phyloP scores from a whole-genome alignment of 768 basidiomycete species.

The Cystofilobasidium macerans region DNA sequence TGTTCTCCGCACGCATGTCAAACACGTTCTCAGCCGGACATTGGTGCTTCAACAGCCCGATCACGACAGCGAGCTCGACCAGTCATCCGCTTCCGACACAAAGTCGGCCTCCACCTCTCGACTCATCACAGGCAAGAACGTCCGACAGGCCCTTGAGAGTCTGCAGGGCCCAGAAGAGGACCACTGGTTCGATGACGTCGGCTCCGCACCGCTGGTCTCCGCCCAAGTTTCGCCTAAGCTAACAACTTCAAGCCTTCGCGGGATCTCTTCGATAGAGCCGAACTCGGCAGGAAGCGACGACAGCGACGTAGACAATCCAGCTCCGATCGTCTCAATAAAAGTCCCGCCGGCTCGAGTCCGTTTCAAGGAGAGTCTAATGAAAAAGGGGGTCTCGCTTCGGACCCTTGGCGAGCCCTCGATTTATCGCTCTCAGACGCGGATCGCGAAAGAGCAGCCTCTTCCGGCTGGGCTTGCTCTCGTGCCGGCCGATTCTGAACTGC shows the following conservation, averaged over 20 bases:
- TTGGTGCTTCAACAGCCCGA: not conserved
- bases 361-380: no score
- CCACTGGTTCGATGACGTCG: no score
- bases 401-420: not conserved
- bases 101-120: not conserved
- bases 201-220: no score
- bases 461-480: not conserved
- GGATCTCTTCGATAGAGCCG: no score
- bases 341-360: no score
- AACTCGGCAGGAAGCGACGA: no score
- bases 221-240: no score
- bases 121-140: not conserved
- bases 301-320: no score
- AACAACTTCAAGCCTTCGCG: no score
- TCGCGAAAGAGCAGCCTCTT: not conserved
- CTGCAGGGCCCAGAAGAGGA: not conserved
- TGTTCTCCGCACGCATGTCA: not conserved
- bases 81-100: not conserved
- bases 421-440: not conserved
- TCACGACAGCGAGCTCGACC: not conserved
- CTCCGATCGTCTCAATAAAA: no score
- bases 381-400: no score
- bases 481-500: not conserved
- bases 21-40: not conserved
- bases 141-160: not conserved